Base-by-base conservation (phyloP, 2,329 filamentous ascomycete genomes). In the Dactylellina leptospora region DNA sequence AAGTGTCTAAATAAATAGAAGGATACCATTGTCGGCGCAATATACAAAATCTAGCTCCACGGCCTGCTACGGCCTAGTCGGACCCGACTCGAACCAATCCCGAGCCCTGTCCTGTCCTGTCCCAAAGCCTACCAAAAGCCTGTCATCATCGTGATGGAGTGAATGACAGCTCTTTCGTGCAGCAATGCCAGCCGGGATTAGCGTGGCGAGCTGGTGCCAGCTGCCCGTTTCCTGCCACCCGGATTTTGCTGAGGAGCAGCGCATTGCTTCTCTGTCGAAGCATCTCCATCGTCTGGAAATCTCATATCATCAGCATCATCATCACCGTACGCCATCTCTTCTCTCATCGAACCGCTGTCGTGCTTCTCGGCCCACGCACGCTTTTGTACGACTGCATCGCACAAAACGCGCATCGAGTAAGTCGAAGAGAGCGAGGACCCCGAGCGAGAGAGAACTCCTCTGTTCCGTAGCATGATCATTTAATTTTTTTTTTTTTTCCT, bases 171-270 rank as follows among this genome's bases (percentile, higher is more conserved):
- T 44, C 38, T 30, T 48, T 45, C 55, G 59, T 33, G 27, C 9
- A 38, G 9, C 22, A 36, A 28, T 40, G 42, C 48, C 48, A 36
- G 59, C 61, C 40, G 44, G 61, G 61, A 51, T 56, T 30, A 42
- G 40, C 33, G 40, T 44, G 33, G 44, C 59, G 16, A 40, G 16
- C 20, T 51, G 58, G 20, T 45, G 22, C 48, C 13, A 16, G 48
- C 9, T 33, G 11, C 28, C 50, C 40, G 11, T 33, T 71, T 71
- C 66, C 66, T 71, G 66, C 66, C 66, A 71, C 66, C 66, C 28
- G 58, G 51, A 71, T 71, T 71, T 71, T 40, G 50, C n/a, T n/a
- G 18, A 40, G 18, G 28, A 30, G 28, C 18, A 56, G 45, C 48
- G 59, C 48, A 42, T 50, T 33, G 36, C 58, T 54, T 27, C 45